Evolutionary conservation across 306 rosid species (phyloP).

Genomic region (Cyclanthera cordifolia): DNA sequence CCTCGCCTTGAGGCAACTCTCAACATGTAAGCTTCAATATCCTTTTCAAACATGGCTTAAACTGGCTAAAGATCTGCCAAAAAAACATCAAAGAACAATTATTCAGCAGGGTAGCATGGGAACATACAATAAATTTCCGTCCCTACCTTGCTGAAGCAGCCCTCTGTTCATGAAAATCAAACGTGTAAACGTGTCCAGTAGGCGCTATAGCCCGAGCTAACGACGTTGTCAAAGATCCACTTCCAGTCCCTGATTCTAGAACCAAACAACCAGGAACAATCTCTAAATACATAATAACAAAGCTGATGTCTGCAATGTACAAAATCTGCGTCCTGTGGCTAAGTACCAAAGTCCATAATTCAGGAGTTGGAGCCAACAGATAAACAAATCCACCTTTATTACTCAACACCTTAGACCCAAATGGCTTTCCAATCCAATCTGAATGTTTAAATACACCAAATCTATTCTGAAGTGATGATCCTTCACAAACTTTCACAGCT

Average conservation of each 20-base stretch:
- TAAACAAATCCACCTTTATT: constrained; percentile 71
- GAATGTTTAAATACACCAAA: constrained; percentile 72
- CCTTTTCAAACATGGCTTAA: too few relatives aligned
- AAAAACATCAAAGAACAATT: neutral
- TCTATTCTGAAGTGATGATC: constrained; percentile 60
- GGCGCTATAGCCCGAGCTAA: constrained; percentile 80
- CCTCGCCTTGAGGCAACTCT: too few relatives aligned
- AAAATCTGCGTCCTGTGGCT: constrained; percentile 90
- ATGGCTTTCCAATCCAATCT: constrained; percentile 78
- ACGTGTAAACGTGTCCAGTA: constrained; percentile 60
- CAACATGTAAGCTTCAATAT: too few relatives aligned
- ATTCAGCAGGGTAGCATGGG: neutral
- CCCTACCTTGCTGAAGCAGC: constrained; percentile 74
- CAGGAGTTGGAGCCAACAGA: constrained; percentile 81
- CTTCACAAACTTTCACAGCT: constrained; percentile 51
- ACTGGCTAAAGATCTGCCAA: neutral
- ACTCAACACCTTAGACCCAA: constrained; percentile 71
- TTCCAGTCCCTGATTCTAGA: constrained; percentile 88
- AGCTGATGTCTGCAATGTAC: constrained; percentile 76
- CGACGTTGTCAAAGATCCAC: constrained; percentile 81
- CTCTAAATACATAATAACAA: constrained; percentile 71
- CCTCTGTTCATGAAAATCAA: constrained; percentile 86
- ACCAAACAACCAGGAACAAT: constrained; percentile 70
- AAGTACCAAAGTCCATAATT: constrained; percentile 73
- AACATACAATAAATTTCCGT: neutral